Evolutionary conservation across 2,329 filamentous ascomycete genomes (phyloP).

Genomic region (Trichoderma sp.): DNA sequence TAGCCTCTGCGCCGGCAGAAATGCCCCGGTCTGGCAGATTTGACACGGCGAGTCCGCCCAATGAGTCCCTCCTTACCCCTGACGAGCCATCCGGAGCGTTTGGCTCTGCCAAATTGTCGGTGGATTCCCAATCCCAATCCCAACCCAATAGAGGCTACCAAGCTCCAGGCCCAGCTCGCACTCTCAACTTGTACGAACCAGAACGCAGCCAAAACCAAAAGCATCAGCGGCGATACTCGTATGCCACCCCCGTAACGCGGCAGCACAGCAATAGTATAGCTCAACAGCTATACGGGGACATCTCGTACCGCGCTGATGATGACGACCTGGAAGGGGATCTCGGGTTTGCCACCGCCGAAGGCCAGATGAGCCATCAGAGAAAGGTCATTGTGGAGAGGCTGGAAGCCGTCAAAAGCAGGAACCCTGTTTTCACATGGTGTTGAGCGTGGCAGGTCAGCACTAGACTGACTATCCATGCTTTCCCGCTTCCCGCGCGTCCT

Average conservation of each 20-base stretch:
- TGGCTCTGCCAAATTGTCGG: not conserved
- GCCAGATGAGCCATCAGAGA: slow-evolving; percentile 86
- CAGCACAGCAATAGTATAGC: slow-evolving; percentile 56
- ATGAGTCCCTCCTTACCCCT: slow-evolving; percentile 47
- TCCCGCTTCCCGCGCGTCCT: not conserved
- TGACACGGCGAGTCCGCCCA: slow-evolving; percentile 60
- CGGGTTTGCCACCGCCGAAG: slow-evolving; percentile 91
- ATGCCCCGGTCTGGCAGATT: slow-evolving; percentile 78
- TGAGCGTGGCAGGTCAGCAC: slow-evolving; percentile 47
- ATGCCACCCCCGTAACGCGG: slow-evolving; percentile 52
- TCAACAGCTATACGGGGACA: slow-evolving; percentile 55
- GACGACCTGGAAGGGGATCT: slow-evolving; percentile 89
- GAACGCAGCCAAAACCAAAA: slow-evolving; percentile 46
- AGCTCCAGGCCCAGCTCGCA: slow-evolving; percentile 41
- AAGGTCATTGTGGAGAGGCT: slow-evolving; percentile 97
- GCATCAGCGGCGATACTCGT: slow-evolving; percentile 59
- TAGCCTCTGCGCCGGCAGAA: slow-evolving; percentile 64
- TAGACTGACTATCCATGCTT: slow-evolving; percentile 10
- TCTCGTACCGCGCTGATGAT: slow-evolving; percentile 52
- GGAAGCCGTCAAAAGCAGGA: slow-evolving; percentile 92
- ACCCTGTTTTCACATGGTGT: slow-evolving; percentile 98
- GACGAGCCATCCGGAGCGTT: slow-evolving; percentile 38
- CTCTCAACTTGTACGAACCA: slow-evolving; percentile 51
- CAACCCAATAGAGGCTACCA: slow-evolving; percentile 45
- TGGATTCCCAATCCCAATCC: slow-evolving; percentile 27